Conservation (phyloP, 1,284 basidiomycete genomes). For the Sutorius eximius region DNA sequence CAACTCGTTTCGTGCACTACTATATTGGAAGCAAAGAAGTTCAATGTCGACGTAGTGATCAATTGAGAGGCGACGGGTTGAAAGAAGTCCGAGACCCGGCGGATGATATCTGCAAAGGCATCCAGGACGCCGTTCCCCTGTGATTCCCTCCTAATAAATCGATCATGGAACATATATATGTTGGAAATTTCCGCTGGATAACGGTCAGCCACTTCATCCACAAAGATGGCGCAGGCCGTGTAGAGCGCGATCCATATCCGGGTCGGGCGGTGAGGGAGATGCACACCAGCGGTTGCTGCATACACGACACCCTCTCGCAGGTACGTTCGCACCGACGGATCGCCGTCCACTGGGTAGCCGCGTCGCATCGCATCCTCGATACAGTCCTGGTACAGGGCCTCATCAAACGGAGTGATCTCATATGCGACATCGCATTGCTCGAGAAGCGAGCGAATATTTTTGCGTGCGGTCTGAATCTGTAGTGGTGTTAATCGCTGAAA, state of each 20-base stretch:
- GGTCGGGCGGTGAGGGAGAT: conserved; percentile 14
- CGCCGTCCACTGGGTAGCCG: conserved; percentile 20
- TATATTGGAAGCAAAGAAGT: conserved; percentile 27
- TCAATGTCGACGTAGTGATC: conserved; percentile 30
- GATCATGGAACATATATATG: conserved; percentile 31
- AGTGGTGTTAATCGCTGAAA: neutral
- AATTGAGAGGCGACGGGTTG: conserved; percentile 24
- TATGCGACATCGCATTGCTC: conserved; percentile 19
- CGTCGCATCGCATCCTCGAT: conserved; percentile 15
- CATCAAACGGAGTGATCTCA: conserved; percentile 17
- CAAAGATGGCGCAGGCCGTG: conserved; percentile 29
- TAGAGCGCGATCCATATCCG: conserved; percentile 34
- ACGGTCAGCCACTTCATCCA: conserved; percentile 30
- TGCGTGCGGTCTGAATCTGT: conserved; percentile 13
- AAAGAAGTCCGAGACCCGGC: conserved; percentile 18
- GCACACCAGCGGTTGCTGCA: conserved; percentile 13
- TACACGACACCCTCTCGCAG: conserved; percentile 21
- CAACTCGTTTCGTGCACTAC: conserved; percentile 32
- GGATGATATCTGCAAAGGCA: conserved; percentile 28
- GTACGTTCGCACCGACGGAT: conserved; percentile 15
- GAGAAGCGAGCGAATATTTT: conserved; percentile 21
- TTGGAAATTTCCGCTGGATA: conserved; percentile 19
- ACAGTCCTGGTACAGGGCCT: conserved; percentile 19
- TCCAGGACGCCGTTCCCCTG: conserved; percentile 31
- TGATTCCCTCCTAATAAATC: conserved; percentile 20